Conservation (phyloP, 2,329 filamentous ascomycete species). For the Aspergillus awamori region DNA sequence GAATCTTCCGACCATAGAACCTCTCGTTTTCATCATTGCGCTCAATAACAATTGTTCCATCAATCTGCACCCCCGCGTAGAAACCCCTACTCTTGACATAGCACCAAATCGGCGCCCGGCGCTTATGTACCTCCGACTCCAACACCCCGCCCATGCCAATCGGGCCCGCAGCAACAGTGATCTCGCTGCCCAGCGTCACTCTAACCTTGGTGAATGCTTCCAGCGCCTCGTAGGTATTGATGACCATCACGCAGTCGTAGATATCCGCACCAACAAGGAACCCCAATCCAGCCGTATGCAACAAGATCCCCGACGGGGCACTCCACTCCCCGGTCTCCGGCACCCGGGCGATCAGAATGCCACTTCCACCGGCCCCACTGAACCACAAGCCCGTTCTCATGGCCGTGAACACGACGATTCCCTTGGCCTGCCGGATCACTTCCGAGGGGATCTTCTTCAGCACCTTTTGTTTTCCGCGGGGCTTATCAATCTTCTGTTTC, state of each 20-base stretch:
- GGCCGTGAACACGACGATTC: constrained; percentile 88
- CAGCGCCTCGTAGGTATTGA: constrained; percentile 81
- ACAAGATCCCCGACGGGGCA: constrained; percentile 82
- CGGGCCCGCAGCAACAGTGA: constrained; percentile 75
- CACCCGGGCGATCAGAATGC: constrained; percentile 80
- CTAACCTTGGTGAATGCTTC: constrained; percentile 79
- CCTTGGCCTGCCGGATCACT: constrained; percentile 85
- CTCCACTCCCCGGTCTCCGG: constrained; percentile 82
- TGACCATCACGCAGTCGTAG: constrained; percentile 92
- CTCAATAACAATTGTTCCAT: constrained; percentile 83
- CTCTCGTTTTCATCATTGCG: constrained; percentile 80
- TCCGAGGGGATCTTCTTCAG: constrained; percentile 81
- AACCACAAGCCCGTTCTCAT: constrained; percentile 92
- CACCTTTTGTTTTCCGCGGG: constrained; percentile 63
- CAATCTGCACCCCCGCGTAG: constrained; percentile 81
- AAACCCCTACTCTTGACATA: constrained; percentile 89
- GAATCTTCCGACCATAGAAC: constrained; percentile 70
- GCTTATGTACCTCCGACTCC: constrained; percentile 68
- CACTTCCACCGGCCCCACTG: constrained; percentile 87
- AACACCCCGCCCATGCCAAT: constrained; percentile 72
- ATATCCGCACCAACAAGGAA: constrained; percentile 90
- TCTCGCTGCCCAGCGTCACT: constrained; percentile 77
- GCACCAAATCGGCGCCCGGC: constrained; percentile 72
- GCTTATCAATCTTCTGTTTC: constrained; percentile 50
- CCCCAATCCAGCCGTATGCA: constrained; percentile 83